These are phyloP conservation scores for Golubevia sp. DNA, from an alignment of 1,284 basidiomycete species.

Conservation along the genomic window DNA sequence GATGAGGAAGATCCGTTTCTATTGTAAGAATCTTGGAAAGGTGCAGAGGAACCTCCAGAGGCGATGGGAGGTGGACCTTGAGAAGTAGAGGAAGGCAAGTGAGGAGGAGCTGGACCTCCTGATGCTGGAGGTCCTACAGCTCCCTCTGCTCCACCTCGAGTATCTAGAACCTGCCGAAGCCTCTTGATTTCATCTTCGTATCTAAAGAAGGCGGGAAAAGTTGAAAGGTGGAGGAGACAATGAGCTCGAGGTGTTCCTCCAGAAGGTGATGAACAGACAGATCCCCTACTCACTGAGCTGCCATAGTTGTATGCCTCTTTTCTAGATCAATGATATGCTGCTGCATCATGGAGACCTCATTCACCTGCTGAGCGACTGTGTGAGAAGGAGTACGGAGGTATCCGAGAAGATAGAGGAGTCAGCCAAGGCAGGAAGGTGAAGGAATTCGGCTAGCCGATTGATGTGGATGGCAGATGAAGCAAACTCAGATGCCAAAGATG, in stretches of 20 bases:
- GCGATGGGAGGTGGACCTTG: constrained; percentile 2
- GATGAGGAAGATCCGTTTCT: not conserved
- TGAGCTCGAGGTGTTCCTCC: not conserved
- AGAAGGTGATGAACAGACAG: too few relatives aligned
- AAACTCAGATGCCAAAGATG: constrained; percentile 6
- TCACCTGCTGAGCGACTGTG: constrained; percentile 72
- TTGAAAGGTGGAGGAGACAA: not conserved
- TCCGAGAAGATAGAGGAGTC: not conserved
- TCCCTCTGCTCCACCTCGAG: constrained; percentile 30
- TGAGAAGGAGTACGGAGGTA: not conserved
- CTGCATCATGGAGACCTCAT: constrained; percentile 74
- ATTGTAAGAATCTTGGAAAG: not conserved
- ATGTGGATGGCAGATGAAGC: too few relatives aligned
- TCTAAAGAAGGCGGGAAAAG: constrained; percentile 25
- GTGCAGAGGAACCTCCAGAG: not conserved
- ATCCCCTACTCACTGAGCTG: constrained; percentile 69
- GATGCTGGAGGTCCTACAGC: constrained; percentile 9
- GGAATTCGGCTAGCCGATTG: too few relatives aligned
- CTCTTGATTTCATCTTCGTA: constrained; percentile 76
- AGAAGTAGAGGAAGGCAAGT: not conserved
- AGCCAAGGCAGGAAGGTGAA: too few relatives aligned
- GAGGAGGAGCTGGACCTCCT: not conserved
- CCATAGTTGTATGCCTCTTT: constrained; percentile 72
- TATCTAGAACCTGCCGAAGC: constrained; percentile 71
- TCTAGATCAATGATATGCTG: constrained; percentile 79